A percentile compares a stretch with the other conserved stretches of the same genome.
These are phyloP conservation scores for Verticillium tricorpus DNA, from an alignment of 2,329 filamentous ascomycete genomes.

Conservation along the genomic window DNA sequence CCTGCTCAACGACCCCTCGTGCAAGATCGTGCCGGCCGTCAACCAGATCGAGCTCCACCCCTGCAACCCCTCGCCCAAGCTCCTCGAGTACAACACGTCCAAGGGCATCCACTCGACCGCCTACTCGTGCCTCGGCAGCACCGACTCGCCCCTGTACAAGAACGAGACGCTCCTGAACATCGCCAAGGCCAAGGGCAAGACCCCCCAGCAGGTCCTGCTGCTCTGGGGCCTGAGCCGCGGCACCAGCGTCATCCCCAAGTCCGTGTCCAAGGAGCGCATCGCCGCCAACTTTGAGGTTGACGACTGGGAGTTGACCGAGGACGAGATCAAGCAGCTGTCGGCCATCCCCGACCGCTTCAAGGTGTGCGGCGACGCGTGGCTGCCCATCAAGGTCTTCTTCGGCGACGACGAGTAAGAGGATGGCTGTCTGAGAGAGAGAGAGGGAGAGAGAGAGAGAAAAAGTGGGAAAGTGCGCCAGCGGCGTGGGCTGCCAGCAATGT, in stretches of 20 bases:
- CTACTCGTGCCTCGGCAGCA: conserved; percentile 70
- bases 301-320: conserved; percentile 67
- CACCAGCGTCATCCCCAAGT: conserved; percentile 83
- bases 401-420: conserved; percentile 75
- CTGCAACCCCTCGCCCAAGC: conserved; percentile 75
- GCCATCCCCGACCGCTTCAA: conserved; percentile 73
- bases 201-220: conserved; percentile 71
- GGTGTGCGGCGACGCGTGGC: conserved; percentile 70
- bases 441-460: not conserved
- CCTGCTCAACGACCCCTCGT: conserved; percentile 61
- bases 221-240: conserved; percentile 78
- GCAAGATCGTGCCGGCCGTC: conserved; percentile 61
- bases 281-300: conserved; percentile 71
- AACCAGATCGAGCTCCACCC: conserved; percentile 84
- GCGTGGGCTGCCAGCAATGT: conserved; percentile 1
- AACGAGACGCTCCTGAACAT: conserved; percentile 59
- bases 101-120: conserved; percentile 73
- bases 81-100: conserved; percentile 65
- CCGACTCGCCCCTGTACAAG: conserved; percentile 65
- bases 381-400: conserved; percentile 77
- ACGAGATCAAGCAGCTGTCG: conserved; percentile 67
- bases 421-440: not conserved
- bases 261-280: conserved; percentile 68
- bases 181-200: conserved; percentile 62
- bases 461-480: not conserved